A percentile compares a stretch with the other conserved stretches of the same genome.
phyloP scores from a whole-genome alignment of 768 basidiomycete genomes.

The Gloeophyllum trabeum region DNA sequence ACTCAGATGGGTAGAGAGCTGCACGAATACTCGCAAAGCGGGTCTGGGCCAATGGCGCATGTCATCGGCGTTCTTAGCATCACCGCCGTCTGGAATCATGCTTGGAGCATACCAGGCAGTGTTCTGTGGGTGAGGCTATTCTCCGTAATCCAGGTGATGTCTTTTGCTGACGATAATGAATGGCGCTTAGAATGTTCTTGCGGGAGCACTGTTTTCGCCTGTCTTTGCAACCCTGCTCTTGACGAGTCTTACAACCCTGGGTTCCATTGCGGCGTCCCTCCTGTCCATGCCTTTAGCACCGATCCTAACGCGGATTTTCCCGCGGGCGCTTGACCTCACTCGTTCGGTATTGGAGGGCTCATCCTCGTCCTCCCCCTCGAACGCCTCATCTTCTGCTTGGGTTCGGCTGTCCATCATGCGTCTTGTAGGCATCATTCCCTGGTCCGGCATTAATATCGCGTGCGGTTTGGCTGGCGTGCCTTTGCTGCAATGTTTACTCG shows the following conservation, averaged over 20 bases:
- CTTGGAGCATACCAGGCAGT: constrained; percentile 93
- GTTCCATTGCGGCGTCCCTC: constrained; percentile 72
- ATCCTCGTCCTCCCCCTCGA: neutral
- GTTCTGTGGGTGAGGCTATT: constrained; percentile 66
- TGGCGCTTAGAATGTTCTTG: constrained; percentile 66
- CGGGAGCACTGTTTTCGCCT: constrained; percentile 80
- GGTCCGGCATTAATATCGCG: constrained; percentile 96
- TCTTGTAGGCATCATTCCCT: constrained; percentile 88
- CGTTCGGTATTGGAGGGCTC: constrained; percentile 63
- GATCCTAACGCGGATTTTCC: constrained; percentile 70
- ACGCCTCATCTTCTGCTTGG: constrained; percentile 38
- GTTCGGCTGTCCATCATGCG: constrained; percentile 80
- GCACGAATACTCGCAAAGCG: constrained; percentile 69
- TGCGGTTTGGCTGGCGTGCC: constrained; percentile 86
- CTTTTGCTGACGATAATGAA: neutral
- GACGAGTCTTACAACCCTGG: constrained; percentile 77
- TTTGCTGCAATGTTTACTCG: constrained; percentile 63
- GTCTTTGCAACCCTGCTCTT: constrained; percentile 71
- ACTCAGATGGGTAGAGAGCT: constrained; percentile 67
- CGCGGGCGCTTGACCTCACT: constrained; percentile 77
- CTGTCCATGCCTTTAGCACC: constrained; percentile 81
- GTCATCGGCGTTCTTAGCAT: constrained; percentile 76
- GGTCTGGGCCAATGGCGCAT: constrained; percentile 52
- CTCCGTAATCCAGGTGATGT: constrained; percentile 5
- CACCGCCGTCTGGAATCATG: constrained; percentile 90